Base-by-base conservation (phyloP, 805 yeast genomes). In the Kuraishia piskuri region DNA sequence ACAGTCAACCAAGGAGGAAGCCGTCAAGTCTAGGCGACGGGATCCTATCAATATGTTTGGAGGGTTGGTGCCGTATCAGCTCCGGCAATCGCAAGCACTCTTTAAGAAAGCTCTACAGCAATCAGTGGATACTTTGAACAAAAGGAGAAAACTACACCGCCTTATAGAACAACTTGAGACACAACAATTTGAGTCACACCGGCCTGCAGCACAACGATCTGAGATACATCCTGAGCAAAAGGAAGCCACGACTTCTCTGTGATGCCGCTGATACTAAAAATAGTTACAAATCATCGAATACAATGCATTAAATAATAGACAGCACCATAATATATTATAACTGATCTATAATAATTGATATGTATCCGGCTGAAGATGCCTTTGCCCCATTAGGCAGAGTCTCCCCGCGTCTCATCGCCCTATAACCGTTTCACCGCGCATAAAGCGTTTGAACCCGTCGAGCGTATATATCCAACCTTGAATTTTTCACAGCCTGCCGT, bases 31-130 rank as follows among this genome's bases (percentile, higher is more conserved):
- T 8, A 3, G 20, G 14, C 17, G 14, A 22, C 24, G 37, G 37
- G 66, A 63, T 52, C 72, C 72, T 2, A 57, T 68, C 2, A 48
- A 58, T 50, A 75, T 71, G 61, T 72, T 72, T 58, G 76, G 75
- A 3, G 68, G 64, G 0, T 54, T 72, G 40, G 73, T 67, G 21
- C 74, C 75, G 5, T 61, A 58, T 50, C 72, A 68, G 57, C 60
- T 71, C 37, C 57, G 64, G 14, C 60, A 59, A 52, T 59, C 71
- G 0, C 72, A 70, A 55, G 25, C 22, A 0, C 54, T 52, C 36
- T 72, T 71, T 50, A 53, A 49, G 17, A 31, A 48, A 10, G 68
- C 67, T 2, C 53, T 71, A n/a, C 49, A 22, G 21, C 22, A 25
- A 6, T 22, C 51, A 17, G 46, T 51, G 50, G 49, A 37, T 7